phyloP scores from a whole-genome alignment of 2,329 filamentous ascomycete species.

The Neopestalotiopsis sp. region DNA sequence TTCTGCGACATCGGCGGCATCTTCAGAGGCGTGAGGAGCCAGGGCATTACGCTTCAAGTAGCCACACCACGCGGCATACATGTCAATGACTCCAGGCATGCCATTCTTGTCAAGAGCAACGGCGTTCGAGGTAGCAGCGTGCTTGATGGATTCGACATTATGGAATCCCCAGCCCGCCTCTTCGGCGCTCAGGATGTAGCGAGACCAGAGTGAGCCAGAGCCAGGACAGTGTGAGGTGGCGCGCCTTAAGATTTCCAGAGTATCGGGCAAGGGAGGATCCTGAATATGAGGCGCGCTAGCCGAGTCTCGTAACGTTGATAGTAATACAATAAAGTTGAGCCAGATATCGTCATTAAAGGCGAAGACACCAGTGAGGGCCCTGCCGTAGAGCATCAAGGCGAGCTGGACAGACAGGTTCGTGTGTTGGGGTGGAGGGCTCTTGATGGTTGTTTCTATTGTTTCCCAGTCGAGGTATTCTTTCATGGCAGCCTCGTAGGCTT shows the following conservation, averaged over 20 bases:
- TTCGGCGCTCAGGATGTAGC: constrained; percentile 85
- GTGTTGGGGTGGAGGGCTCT: constrained; percentile 47
- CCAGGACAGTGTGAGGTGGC: constrained; percentile 91
- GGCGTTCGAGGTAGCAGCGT: constrained; percentile 80
- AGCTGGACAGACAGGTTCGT: constrained; percentile 52
- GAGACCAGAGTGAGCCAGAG: constrained; percentile 89
- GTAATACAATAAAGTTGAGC: constrained; percentile 82
- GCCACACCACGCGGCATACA: constrained; percentile 93
- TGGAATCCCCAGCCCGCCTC: constrained; percentile 76
- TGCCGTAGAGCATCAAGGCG: constrained; percentile 74
- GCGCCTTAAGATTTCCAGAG: constrained; percentile 76
- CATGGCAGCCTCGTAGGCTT: constrained; percentile 57
- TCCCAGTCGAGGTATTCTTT: constrained; percentile 87
- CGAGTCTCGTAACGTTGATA: constrained; percentile 58
- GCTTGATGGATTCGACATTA: constrained; percentile 88
- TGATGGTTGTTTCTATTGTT: constrained; percentile 62
- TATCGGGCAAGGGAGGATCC: constrained; percentile 43
- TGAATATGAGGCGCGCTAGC: constrained; percentile 42
- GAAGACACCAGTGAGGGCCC: constrained; percentile 73
- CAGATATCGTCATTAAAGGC: constrained; percentile 77
- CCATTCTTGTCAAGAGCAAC: constrained; percentile 84
- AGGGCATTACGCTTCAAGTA: constrained; percentile 89
- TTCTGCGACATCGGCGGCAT: constrained; percentile 88
- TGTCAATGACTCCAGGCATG: constrained; percentile 86
- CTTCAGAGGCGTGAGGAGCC: constrained; percentile 72